Conservation (phyloP, 441 rosid genomes). For the Arabidopsis lyrata region DNA sequence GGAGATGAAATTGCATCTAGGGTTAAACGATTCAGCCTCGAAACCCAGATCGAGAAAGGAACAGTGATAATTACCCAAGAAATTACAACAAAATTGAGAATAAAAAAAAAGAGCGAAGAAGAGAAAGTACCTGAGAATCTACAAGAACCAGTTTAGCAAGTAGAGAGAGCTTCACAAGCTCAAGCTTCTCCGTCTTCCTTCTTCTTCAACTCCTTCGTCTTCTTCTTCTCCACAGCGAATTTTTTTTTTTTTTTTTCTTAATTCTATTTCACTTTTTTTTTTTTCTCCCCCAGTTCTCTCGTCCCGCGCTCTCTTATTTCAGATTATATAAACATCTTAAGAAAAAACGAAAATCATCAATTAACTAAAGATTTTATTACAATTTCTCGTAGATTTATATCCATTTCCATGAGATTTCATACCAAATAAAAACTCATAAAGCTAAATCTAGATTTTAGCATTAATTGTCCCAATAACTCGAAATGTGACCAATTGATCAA, state of each 20-base stretch:
- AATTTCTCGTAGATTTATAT: not conserved
- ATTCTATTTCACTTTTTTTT: slow-evolving; percentile 15
- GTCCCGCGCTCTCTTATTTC: slow-evolving; percentile 51
- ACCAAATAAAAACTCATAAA: not conserved
- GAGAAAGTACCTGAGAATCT: slow-evolving; percentile 42
- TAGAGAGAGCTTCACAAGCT: slow-evolving; percentile 39
- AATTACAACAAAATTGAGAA: not conserved
- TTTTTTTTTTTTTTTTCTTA: not conserved
- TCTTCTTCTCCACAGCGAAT: slow-evolving; percentile 18
- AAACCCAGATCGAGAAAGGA: slow-evolving; percentile 32
- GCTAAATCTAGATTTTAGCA: slow-evolving; percentile 21
- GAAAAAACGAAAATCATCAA: slow-evolving; percentile 18
- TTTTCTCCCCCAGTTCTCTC: slow-evolving; percentile 19
- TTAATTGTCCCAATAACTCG: not conserved
- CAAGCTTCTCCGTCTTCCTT: slow-evolving; percentile 36
- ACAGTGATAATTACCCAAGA: slow-evolving; percentile 30
- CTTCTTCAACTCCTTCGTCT: slow-evolving; percentile 45
- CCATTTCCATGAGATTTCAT: slow-evolving; percentile 25
- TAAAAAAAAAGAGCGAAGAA: not conserved
- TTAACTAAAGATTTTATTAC: not conserved
- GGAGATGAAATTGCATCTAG: slow-evolving; percentile 38
- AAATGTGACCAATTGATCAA: not conserved
- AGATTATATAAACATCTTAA: slow-evolving; percentile 28
- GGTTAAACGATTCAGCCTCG: slow-evolving; percentile 24
- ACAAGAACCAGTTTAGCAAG: slow-evolving; percentile 23